These are phyloP conservation scores for Haplosporangium sp. DNA, from an alignment of 371 early-diverging fungal species.

Conservation along the genomic window DNA sequence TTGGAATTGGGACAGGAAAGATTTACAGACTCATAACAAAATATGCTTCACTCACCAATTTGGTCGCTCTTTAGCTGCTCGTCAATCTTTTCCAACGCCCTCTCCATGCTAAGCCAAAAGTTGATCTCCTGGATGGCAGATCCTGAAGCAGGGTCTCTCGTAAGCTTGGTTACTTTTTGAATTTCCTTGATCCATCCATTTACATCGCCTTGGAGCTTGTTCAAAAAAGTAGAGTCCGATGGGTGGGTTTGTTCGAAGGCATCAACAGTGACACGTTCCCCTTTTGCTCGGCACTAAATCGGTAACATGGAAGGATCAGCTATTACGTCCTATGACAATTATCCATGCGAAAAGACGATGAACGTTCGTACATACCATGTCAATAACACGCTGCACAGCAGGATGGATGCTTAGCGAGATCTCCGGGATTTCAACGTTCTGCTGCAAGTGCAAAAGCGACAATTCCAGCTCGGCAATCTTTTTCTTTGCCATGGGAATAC, in stretches of 20 bases:
- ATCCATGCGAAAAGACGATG: neutral
- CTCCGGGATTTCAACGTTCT: conserved; percentile 98
- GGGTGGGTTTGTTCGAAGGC: conserved; percentile 74
- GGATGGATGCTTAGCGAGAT: conserved; percentile 89
- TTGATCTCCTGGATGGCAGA: conserved; percentile 98
- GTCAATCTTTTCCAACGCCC: conserved; percentile 92
- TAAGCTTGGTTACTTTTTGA: conserved; percentile 96
- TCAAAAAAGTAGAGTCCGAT: conserved; percentile 88
- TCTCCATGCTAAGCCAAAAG: conserved; percentile 98
- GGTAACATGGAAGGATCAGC: neutral
- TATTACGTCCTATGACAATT: neutral
- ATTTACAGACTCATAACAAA: neutral
- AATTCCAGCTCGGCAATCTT: conserved; percentile 98
- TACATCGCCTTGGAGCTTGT: conserved; percentile 94
- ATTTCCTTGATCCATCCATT: conserved; percentile 99
- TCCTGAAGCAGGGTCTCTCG: conserved; percentile 92
- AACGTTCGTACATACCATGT: conserved; percentile 58
- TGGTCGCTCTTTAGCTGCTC: conserved; percentile 94
- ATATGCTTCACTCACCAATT: conserved; percentile 61
- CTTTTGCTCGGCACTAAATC: conserved; percentile 69
- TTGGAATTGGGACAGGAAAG: neutral
- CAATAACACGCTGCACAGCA: conserved; percentile 82
- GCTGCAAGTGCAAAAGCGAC: conserved; percentile 93
- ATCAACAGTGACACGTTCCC: conserved; percentile 77
- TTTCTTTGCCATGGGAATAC: conserved; percentile 94